Conservation (phyloP, 2,329 filamentous ascomycete genomes). For the Diaporthe citri region DNA sequence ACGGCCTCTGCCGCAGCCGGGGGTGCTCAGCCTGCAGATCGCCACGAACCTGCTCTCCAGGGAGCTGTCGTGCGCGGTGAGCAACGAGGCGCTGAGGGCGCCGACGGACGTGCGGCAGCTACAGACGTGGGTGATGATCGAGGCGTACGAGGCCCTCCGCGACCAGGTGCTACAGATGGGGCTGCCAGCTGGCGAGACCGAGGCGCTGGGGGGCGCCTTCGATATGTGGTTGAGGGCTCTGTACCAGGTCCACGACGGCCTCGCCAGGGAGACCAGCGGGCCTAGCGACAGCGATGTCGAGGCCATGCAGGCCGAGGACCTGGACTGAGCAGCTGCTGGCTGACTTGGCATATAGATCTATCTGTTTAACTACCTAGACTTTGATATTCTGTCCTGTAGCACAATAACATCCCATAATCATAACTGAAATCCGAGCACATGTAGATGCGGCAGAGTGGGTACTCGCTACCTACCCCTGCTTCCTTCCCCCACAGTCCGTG, state of each 20-base stretch:
- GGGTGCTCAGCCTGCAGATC: constrained; percentile 62
- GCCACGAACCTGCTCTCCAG: constrained; percentile 63
- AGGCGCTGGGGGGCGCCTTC: constrained; percentile 57
- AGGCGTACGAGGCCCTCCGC: constrained; percentile 67
- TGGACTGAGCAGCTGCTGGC: constrained; percentile 39
- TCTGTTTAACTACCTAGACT: not conserved
- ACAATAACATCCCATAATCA: not conserved
- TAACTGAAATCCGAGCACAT: not conserved
- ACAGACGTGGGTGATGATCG: constrained; percentile 70
- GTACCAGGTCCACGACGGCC: constrained; percentile 59
- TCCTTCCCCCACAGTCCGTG: not conserved
- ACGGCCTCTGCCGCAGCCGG: constrained; percentile 41
- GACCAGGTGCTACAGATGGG: constrained; percentile 57
- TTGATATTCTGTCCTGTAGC: not conserved
- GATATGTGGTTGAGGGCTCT: constrained; percentile 65
- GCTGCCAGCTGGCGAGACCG: constrained; percentile 46
- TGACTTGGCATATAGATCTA: not conserved
- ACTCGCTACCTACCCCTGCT: not conserved
- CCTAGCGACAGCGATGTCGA: constrained; percentile 53
- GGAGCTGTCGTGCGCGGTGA: constrained; percentile 61
- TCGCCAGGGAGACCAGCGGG: constrained; percentile 47
- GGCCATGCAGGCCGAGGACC: constrained; percentile 41
- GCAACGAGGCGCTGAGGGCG: constrained; percentile 36
- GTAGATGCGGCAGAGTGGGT: not conserved
- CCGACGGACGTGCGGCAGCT: constrained; percentile 57